Conservation (phyloP, 78 protist genomes). For the Planoprotostelium fungivorum region DNA sequence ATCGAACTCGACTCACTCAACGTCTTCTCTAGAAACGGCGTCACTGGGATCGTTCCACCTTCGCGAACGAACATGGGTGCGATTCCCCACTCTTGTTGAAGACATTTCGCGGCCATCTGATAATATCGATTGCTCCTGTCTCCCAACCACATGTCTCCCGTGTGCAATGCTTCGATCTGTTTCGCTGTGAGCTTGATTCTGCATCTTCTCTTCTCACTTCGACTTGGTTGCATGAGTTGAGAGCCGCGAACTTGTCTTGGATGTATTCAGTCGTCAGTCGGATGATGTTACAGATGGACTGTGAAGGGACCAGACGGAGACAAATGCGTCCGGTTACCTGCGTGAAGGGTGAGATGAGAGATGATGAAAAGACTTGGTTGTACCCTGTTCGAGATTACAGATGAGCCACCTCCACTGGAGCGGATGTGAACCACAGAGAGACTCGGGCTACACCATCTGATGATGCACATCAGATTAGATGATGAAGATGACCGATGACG, state of each 20-base stretch:
- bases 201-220: neutral
- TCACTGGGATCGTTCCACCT: slow-evolving; percentile 8
- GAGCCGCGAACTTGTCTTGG: neutral
- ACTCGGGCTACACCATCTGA: slow-evolving; percentile 22
- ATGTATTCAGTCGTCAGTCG: neutral
- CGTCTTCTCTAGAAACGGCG: neutral
- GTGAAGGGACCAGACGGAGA: neutral
- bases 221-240: neutral
- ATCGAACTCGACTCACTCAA: neutral
- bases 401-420: neutral
- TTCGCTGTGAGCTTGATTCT: neutral
- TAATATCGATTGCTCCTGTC: neutral
- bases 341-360: too few species aligned
- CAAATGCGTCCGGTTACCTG: slow-evolving; percentile 4
- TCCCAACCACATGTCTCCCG: slow-evolving; percentile 25
- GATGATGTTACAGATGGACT: neutral
- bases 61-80: slow-evolving; percentile 15
- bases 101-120: neutral
- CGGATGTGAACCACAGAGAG: neutral
- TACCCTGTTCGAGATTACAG: neutral
- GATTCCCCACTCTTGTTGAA: slow-evolving; percentile 17
- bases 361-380: too few species aligned
- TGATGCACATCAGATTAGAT: too few species aligned
- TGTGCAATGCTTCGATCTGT: neutral
- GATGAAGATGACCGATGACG: too few species aligned